Base-by-base conservation (phyloP, 345 rosid species). In the Clausena lansium region DNA sequence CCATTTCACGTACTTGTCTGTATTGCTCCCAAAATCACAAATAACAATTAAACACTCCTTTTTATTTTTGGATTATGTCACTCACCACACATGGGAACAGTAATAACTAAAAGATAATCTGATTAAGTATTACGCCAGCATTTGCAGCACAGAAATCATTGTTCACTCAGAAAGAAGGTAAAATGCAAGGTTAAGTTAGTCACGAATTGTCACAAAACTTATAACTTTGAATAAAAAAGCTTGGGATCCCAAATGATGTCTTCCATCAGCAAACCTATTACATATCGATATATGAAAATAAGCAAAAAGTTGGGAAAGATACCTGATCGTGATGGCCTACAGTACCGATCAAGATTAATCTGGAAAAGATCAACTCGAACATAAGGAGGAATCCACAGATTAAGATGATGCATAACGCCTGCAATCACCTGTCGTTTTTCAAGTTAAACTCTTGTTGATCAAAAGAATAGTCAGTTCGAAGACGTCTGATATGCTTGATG, bases 301-400 rank as follows among this genome's bases (percentile, higher is more conserved):
- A 24, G 58, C 65, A 50, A 19, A 59, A 60, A 62, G 33, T 24
- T 25, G 32, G 78, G 38, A 80, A 67, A 35, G n/a, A 67, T 73
- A 90, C 93, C 92, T 76, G 79, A 81, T 35, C 4, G 67, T 74
- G 78, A 36, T 52, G n/a, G 79, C 67, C 88, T 78, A 64, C 33
- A 45, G 50, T 13, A 81, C 97, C 91, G 74, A 89, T 45, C 17
- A 61, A 60, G 93, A 85, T 73, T 88, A 89, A 78, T 86, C 85
- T 92, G 92, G 80, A 92, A 81, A 79, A 83, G 80, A 86, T 96
- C 99, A 35, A 89, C 86, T 86, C 97, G 87, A 72, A 94, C 78
- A 86, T 80, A 96, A 24, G 99, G 94, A 79, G 95, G 89, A 81
- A 93, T 91, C 76, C 69, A 77, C 92, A 91, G 68, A 83, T 85